These are phyloP conservation scores for Sordaria brevicollis DNA, from an alignment of 495 filamentous ascomycete species.

Conservation along the genomic window DNA sequence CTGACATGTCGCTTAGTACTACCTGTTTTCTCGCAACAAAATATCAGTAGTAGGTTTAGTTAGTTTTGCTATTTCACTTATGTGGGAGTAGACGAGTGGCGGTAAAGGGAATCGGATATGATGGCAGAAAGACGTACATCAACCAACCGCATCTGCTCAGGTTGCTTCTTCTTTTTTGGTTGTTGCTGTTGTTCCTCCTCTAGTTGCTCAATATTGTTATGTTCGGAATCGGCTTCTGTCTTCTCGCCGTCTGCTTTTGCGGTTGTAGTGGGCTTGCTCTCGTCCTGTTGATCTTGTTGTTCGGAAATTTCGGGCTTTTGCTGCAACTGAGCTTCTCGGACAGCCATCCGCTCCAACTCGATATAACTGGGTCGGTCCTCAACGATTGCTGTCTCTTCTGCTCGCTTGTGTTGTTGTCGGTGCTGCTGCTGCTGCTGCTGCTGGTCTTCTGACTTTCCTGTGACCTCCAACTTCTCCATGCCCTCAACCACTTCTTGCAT, in stretches of 20 bases:
- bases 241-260: neutral
- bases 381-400: constrained; percentile 4
- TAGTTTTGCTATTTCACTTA: no score
- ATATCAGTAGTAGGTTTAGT: neutral
- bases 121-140: constrained; percentile 46
- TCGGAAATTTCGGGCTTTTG: neutral
- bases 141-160: constrained; percentile 40
- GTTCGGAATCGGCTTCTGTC: neutral
- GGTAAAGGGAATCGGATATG: no score
- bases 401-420: neutral
- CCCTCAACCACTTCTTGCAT: neutral
- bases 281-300: neutral
- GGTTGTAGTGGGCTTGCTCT: neutral
- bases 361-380: constrained; percentile 40
- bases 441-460: neutral
- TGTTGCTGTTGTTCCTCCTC: constrained; percentile 8
- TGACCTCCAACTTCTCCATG: neutral
- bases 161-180: constrained; percentile 8
- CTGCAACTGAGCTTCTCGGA: constrained; percentile 9
- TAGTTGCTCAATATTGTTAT: neutral
- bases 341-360: constrained; percentile 37
- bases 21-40: constrained; percentile 28
- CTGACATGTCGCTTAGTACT: constrained; percentile 97
- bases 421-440: neutral
- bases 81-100: no score